Evolutionary conservation across 345 rosid species (phyloP), one percentile per base, ranked within the genome.

Genomic region (Geranium brycei): DNA sequence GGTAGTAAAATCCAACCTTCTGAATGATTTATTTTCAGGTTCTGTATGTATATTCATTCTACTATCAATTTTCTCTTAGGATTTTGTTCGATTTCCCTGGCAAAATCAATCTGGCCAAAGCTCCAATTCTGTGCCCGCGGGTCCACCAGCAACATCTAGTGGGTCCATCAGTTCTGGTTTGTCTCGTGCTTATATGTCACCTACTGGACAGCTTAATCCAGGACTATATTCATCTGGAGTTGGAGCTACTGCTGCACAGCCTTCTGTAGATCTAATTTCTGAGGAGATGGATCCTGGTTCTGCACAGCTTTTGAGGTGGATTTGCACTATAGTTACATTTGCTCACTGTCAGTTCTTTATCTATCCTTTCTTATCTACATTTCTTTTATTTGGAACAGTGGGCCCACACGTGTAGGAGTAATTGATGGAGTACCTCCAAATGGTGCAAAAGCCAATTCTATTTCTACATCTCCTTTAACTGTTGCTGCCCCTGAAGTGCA

Each of bases 21-120:
- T 64, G 31, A 38, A 55, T 58, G 57, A 60, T 41, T 68, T 31
- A 41, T 59, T 38, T 64, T 57, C 32, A 63, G 19, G 60, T 59
- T 2, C 59, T 35, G 41, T 35, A 4, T 35, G 41, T 35, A 7
- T 35, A 35, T 59, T 67, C 31, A 32, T 15, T 58, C 15, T 19
- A 23, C 19, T 10, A 3, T 38, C 7, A 7, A 12, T 32, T 19
- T n/a, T 23, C 19, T 77, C 79, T 47, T 47, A 93, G 99, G 99
- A 93, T 70, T 93, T 93, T 71, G 89, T 90, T 75, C 86, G 95
- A 72, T 88, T 88, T 80, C 99, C 97, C 51, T 90, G 83, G 97
- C 97, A 90, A 82, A 93, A 82, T 66, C 99, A 86, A 67, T 86
- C 97, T 55, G 76, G 72, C 75, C 92, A 83, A 71, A 78, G 75